Evolutionary conservation across 2,329 filamentous ascomycete genomes (phyloP), one percentile per base, ranked within the genome.

Genomic region (Diplodia sapinea): DNA sequence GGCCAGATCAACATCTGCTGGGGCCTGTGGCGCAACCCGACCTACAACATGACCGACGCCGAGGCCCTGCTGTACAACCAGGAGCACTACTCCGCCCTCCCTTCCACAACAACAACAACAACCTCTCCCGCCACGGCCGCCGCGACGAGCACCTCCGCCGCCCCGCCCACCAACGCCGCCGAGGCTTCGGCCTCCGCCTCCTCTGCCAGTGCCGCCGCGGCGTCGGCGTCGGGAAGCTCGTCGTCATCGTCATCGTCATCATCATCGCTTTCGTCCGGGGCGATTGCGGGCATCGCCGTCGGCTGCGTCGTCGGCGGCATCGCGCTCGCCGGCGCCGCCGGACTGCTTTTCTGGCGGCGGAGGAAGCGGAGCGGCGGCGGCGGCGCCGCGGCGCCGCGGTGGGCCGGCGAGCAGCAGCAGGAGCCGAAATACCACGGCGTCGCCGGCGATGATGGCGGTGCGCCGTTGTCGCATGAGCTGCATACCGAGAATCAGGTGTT

Each of bases 1-100:
- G 23, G 23, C 50, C 50, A 52, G 23, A 52, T 52, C 50, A 52
- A 52, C 23, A 29, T 52, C 50, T 52, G 50, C 50, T 52, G 50
- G 50, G 50, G 50, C 20, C 50, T 26, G 23, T 52, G 23, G 23
- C 8, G 15, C 17, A 52, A 52, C 20, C 50, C 50, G 3, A 26
- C 6, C 23, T 23, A 6, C 20, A 52, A 52, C 50, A 26, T 52
- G 50, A 29, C 50, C 2, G 11, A 8, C 13, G 20, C 17, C 50
- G 50, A 52, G 12, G 50, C 50, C 20, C 20, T 52, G 20, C 11
- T 52, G 50, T 52, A 52, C 11, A 29, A 52, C 50, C 50, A 52
- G 23, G 50, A 52, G 11, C 20, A 52, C 50, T 52, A 52, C 50
- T 52, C 50, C 12, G 15, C 23, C 7, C 50, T 52, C 7, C 23